These are phyloP conservation scores for Raphanus hybrid DNA, from an alignment of 441 rosid species.

Conservation along the genomic window DNA sequence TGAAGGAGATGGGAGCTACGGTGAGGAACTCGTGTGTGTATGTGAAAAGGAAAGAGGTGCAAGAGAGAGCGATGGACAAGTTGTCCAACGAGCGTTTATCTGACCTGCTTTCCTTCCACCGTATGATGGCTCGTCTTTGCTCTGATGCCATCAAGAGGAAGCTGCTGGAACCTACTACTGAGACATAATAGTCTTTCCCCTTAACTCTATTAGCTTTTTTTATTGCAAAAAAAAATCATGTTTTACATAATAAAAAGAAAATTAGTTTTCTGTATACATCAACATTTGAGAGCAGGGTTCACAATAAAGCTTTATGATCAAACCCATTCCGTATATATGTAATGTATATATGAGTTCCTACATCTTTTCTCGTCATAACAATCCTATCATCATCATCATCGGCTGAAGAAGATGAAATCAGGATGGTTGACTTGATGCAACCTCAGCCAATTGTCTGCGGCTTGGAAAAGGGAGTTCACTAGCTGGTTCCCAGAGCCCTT, in stretches of 20 bases:
- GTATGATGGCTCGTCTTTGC: conserved; percentile 57
- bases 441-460: conserved; percentile 64
- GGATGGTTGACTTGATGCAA: conserved; percentile 63
- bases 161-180: conserved; percentile 43
- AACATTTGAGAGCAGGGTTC: not conserved
- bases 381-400: conserved; percentile 43
- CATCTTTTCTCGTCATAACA: conserved; percentile 20
- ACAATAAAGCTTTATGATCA: not conserved
- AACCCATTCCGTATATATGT: conserved; percentile 25
- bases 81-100: conserved; percentile 50
- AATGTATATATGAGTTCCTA: conserved; percentile 26
- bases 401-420: conserved; percentile 68
- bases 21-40: conserved; percentile 56
- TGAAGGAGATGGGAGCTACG: conserved; percentile 70
- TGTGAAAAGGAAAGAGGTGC: conserved; percentile 51
- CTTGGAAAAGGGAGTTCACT: conserved; percentile 53
- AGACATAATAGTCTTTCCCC: conserved; percentile 5
- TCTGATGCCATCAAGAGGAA: conserved; percentile 58
- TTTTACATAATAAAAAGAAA: not conserved
- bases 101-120: conserved; percentile 56
- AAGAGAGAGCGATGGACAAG: conserved; percentile 57
- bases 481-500: conserved; percentile 46
- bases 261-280: conserved; percentile 10
- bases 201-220: conserved; percentile 30
- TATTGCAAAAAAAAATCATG: conserved; percentile 31